Base-by-base conservation (phyloP, 129 eudicot species). In the Silybum marianum region DNA sequence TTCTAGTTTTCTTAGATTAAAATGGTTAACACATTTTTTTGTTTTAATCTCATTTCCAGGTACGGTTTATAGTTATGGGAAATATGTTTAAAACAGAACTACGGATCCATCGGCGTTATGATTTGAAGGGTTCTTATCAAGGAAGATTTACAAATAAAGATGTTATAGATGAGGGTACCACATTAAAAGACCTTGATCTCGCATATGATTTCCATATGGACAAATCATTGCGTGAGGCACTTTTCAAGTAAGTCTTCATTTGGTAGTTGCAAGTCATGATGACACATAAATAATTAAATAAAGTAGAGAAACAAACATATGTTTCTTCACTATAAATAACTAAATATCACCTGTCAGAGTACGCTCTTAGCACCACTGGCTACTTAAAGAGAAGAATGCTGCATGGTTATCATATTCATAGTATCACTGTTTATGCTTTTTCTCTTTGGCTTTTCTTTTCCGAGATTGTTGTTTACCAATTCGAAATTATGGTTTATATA, bases 31-130 rank as follows among this genome's bases (percentile, higher is more conserved):
- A 7, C 5, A 24, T 32, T 38, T 34, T 12, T 71, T 13, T 82
- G 21, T 13, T 28, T 48, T 77, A 18, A 40, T 77, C 73, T 22
- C 44, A 21, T 82, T 80, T 85, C 8, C 88, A 96, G 99, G 97
- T 90, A 51, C 91, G 99, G 12, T 96, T 96, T 85, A 88, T 96
- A 78, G 98, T 96, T 77, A 93, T 96, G 99, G 99, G 99, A 77
- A 96, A 96, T 82, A 96, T 96, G 99, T 96, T 96, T 25, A 86
- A 89, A 78, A 96, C 98, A 66, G 99, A 96, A 71, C 85, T 96
- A 81, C 85, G 93, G 39, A 93, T 96, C 79, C 98, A 96, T 85
- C 85, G 90, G 13, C 93, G 99, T 48, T 96, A 89, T 82, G 99
- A 96, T 88, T 89, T 96, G 88, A 96, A 96, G 81, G 99, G 99